Percentiles rank a stretch among this genome's conserved stretches.
Evolutionary conservation across 495 filamentous ascomycete genomes (phyloP).

Genomic region (Lasiosphaeria miniovina): DNA sequence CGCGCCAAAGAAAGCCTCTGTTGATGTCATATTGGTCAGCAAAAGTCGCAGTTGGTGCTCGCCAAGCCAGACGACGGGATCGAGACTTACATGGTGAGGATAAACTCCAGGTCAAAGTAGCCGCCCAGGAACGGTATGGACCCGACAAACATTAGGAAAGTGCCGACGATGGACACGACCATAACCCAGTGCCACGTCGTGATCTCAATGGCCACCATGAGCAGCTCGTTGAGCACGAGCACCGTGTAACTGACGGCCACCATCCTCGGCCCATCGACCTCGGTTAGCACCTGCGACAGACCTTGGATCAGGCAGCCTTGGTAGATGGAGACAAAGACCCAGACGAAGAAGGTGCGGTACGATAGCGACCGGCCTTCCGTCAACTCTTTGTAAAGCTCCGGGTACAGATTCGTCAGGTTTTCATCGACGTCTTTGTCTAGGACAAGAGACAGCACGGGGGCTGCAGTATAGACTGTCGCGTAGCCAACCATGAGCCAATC

Average conservation of each 20-base stretch:
- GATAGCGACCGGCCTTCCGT: conserved; percentile 79
- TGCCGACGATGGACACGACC: conserved; percentile 79
- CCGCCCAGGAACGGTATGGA: conserved; percentile 81
- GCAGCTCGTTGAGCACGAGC: conserved; percentile 88
- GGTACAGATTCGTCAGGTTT: conserved; percentile 87
- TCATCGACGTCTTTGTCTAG: conserved; percentile 95
- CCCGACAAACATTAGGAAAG: conserved; percentile 71
- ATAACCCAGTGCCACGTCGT: conserved; percentile 97
- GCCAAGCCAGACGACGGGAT: not conserved
- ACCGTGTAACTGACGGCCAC: conserved; percentile 90
- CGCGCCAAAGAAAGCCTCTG: conserved; percentile 85
- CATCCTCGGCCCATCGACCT: conserved; percentile 67
- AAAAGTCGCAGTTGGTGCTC: not conserved
- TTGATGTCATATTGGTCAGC: conserved; percentile 12
- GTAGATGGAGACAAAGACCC: conserved; percentile 94
- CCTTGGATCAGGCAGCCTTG: conserved; percentile 95
- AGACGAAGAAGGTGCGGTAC: conserved; percentile 93
- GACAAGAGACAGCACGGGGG: conserved; percentile 92
- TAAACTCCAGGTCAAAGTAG: conserved; percentile 85
- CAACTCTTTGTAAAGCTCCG: conserved; percentile 95
- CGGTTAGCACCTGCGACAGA: conserved; percentile 80
- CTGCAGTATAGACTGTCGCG: conserved; percentile 92
- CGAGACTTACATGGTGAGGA: conserved; percentile 59
- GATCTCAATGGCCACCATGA: conserved; percentile 95
- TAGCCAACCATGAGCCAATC: conserved; percentile 98